phyloP scores from a whole-genome alignment of 495 filamentous ascomycete genomes.

The Jackrogersella multiformis region DNA sequence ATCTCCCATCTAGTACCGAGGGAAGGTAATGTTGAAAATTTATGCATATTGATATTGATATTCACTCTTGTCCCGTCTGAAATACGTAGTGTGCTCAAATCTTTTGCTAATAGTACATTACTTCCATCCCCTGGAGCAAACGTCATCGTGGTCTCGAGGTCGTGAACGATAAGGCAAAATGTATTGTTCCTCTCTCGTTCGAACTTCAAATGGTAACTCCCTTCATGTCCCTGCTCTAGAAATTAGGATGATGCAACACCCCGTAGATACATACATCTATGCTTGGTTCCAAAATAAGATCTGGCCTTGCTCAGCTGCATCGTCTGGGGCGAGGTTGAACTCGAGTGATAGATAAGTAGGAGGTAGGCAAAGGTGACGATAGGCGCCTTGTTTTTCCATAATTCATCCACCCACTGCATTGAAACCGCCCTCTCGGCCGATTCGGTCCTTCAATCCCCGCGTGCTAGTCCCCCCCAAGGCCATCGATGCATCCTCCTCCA shows the following conservation, averaged over 20 bases:
- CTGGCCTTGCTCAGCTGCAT: constrained; percentile 29
- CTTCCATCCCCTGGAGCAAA: constrained; percentile 33
- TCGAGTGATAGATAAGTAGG: constrained; percentile 23
- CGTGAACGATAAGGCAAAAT: constrained; percentile 44
- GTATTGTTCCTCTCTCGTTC: constrained; percentile 39
- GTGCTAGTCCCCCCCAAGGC: constrained; percentile 16
- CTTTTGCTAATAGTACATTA: constrained; percentile 43
- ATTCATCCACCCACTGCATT: constrained; percentile 19
- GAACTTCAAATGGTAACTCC: constrained; percentile 35
- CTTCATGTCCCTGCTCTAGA: constrained; percentile 25
- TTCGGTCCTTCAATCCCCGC: constrained; percentile 15
- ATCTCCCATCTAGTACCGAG: background rate
- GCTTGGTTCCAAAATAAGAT: constrained; percentile 45
- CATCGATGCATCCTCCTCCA: constrained; percentile 13
- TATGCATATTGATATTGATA: constrained; percentile 20
- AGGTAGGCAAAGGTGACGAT: constrained; percentile 38
- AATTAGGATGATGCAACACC: constrained; percentile 33
- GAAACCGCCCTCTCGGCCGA: constrained; percentile 26
- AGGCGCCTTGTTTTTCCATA: constrained; percentile 8
- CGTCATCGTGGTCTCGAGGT: constrained; percentile 37
- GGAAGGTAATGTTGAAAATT: background rate
- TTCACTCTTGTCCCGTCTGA: constrained; percentile 32
- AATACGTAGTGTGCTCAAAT: constrained; percentile 39
- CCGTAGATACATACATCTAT: constrained; percentile 48
- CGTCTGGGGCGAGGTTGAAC: constrained; percentile 20